phyloP scores from a whole-genome alignment of 306 rosid genomes.

The Rosa rugosa region DNA sequence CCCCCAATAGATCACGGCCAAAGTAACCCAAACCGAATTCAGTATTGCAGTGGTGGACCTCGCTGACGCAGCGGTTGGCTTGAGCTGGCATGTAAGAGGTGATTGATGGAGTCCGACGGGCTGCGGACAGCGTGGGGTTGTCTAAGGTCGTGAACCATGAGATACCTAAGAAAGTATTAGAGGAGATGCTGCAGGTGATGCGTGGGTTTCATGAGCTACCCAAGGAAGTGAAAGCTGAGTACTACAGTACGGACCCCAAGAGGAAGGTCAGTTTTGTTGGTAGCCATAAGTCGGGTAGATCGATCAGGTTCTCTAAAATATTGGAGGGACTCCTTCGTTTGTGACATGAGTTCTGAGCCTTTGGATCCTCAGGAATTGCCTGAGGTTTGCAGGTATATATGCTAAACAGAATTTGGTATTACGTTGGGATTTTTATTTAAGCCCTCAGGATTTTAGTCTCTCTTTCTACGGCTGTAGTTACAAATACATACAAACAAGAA shows the following conservation, averaged over 20 bases:
- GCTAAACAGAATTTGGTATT: background rate
- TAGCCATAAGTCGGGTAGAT: conserved; percentile 4
- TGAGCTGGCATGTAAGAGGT: conserved; percentile 3
- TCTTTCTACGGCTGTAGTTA: too few relatives aligned
- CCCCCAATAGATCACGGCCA: background rate
- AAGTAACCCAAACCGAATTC: background rate
- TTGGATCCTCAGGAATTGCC: background rate
- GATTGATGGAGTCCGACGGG: conserved; percentile 22
- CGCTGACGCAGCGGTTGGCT: background rate
- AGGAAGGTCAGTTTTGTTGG: conserved; percentile 36
- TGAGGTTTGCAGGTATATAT: background rate
- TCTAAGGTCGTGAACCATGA: conserved; percentile 40
- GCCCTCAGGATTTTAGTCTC: too few relatives aligned
- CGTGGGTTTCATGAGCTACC: conserved; percentile 47
- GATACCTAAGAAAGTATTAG: conserved; percentile 4
- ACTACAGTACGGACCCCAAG: conserved; percentile 25
- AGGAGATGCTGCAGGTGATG: conserved; percentile 28
- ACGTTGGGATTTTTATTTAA: too few relatives aligned
- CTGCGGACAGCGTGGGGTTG: conserved; percentile 17
- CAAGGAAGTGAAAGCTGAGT: conserved; percentile 31
- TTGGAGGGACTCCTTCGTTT: background rate
- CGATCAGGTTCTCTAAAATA: background rate
- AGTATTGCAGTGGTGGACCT: background rate
- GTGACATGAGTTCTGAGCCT: background rate
- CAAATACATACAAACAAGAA: too few relatives aligned